Evolutionary conservation across 139 green algal species (phyloP), one percentile per base, ranked within the genome.

Genomic region (Chlamydomonas schloesseri): DNA sequence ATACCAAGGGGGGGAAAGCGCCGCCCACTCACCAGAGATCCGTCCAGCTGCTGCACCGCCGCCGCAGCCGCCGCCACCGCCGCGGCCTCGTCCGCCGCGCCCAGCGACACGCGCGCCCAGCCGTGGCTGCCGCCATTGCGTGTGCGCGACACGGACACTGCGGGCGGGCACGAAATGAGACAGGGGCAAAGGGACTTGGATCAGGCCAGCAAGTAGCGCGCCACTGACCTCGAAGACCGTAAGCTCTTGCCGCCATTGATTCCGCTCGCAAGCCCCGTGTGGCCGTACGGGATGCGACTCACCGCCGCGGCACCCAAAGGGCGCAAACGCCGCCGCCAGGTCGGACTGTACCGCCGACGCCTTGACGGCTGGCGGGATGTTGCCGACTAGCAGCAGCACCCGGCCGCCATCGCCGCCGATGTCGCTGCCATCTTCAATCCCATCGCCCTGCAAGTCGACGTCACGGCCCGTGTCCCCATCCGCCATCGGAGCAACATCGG

Each of bases 51-150:
- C 67, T 6, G 15, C 23, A 76, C 50, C 2, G 79, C 79, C 9
- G 65, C 33, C 10, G 79, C 50, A n/a, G 31, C 31, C 23, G 79
- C 65, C 47, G 24, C 64, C 0, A 13, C 47, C 3, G 78, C 46
- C 11, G 11, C 64, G 2, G 29, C 64, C 26, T 20, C 64, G 64
- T 71, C 64, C n/a, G 47, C 8, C 47, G 3, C 65, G 47, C 9
- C 79, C 79, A 85, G 79, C 31, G 67, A 17, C 14, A 85, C 65
- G 8, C 79, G 67, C 5, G 79, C 67, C 79, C 79, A 85, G 68
- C 79, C 79, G 67, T 85, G 79, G 50, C 15, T 36, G n/a, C 79
- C 79, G 20, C 79, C 79, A 34, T 47, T 84, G n/a, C 78, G 78
- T 10, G 64, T 84, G n/a, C 78, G 64, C 10, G 78, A 74, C 42